These are phyloP conservation scores for Lipomyces sp. DNA, from an alignment of 805 yeast genomes.

Conservation along the genomic window DNA sequence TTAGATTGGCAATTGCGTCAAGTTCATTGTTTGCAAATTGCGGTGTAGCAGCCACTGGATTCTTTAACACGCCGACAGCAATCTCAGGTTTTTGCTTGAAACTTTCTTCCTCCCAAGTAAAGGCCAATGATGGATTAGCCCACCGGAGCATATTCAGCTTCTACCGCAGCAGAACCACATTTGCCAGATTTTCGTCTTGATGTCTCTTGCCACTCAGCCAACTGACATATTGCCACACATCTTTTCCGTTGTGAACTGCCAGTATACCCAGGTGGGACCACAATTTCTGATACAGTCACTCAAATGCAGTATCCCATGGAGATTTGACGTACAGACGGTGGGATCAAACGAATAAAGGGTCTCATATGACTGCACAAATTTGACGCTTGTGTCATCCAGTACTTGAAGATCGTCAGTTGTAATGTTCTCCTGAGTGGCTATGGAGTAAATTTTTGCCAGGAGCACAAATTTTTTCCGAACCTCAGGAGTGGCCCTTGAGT, in stretches of 20 bases:
- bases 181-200: slow-evolving; percentile 1
- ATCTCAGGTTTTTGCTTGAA: too few species aligned
- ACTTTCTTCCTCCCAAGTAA: neutral
- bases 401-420: neutral
- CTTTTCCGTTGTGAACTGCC: neutral
- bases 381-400: neutral
- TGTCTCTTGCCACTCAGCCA: neutral
- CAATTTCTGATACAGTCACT: slow-evolving; percentile 1
- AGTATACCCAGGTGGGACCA: neutral
- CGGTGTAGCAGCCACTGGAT: neutral
- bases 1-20: slow-evolving; percentile 1
- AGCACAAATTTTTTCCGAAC: neutral
- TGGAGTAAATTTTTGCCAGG: neutral
- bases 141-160: slow-evolving; percentile 6
- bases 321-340: neutral
- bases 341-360: neutral
- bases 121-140: neutral
- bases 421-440: neutral
- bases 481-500: neutral
- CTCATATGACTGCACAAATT: slow-evolving; percentile 1
- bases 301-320: neutral
- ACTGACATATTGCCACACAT: neutral
- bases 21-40: neutral
- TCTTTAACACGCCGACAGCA: too few species aligned
- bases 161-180: neutral